Evolutionary conservation across 345 rosid genomes (phyloP), one percentile per base, ranked within the genome.

Genomic region (Garcia nutans): DNA sequence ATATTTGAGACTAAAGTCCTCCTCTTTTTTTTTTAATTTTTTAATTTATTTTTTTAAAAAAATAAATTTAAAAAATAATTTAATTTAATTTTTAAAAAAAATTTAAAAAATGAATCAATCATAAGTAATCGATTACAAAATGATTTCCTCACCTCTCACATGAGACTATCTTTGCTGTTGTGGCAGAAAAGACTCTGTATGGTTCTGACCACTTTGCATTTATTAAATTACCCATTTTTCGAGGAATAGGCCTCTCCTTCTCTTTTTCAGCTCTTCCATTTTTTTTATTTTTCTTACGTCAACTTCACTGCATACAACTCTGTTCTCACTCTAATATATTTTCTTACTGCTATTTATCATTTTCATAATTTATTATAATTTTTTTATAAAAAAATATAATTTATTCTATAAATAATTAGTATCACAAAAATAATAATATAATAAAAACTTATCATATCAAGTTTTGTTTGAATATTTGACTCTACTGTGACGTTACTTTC

Each of bases 91-190:
- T n/a, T n/a, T n/a, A n/a, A n/a, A n/a, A n/a, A n/a, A n/a, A n/a
- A n/a, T n/a, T n/a, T n/a, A n/a, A 28, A 28, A 28, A 28, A 28
- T 28, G 31, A 2, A 28, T 28, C 87, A 84, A 86, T 86, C 85
- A 86, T 86, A 84, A 84, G 87, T 83, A 82, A 82, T 86, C 85
- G 85, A 86, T 84, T 86, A 82, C 89, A 78, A 82, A 84, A 86
- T 86, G 78, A 84, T 84, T 82, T 82, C 75, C 28, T 78, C 72
- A 69, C 73, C 77, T 67, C 84, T 81, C 80, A 78, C 80, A 84
- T 78, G 82, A 77, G 49, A 64, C 68, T 63, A 54, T 71, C 79
- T 69, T 73, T 82, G 72, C 66, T 76, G 78, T 68, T 61, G 50
- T 49, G 75, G 62, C 75, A 66, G 59, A 76, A 83, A 66, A 74